Evolutionary conservation across 1,139 yeast genomes (phyloP), one percentile per base, ranked within the genome.

Genomic region (Geotrichum candidum): DNA sequence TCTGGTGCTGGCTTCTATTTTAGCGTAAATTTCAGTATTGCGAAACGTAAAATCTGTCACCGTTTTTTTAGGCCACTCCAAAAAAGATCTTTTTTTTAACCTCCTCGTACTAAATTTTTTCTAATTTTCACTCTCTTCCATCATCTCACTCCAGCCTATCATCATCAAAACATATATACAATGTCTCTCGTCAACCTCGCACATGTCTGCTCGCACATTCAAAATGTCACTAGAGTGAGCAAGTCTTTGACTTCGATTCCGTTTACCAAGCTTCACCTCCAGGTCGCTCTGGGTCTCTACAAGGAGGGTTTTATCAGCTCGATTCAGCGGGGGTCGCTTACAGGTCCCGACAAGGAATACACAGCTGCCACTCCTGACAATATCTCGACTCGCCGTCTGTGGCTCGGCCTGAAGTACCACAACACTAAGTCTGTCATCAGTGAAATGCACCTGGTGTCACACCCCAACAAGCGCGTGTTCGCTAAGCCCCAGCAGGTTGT

Each of bases 381-480:
- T 72, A 84, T 94, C 54, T 77, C 96, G 22, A 83, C 95, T 0
- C 84, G 99, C 71, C 82, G 96, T 68, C 81, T 94, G 64, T 94
- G 99, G 99, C 76, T 94, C 25, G 96, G 92, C 1, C 79, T 94
- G 72, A 94, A 94, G 73, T 94, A 95, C 74, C 84, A 96, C 72
- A 85, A 90, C 68, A 85, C 87, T 71, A 79, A 80, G 66, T 87
- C 97, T 0, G 96, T 94, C 13, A 80, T 94, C 66, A 81, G 86
- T 65, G 82, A 84, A 63, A 83, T 92, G 70, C 81, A 84, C 51
- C 79, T 94, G 69, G 84, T 95, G 54, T 88, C 95, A 60, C 91
- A 87, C 71, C 99, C 99, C 55, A 90, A 88, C 69, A 81, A 94
- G 73, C 82, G 86, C 72, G 88, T 91, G 35, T 76, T 80, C 67